A percentile compares a stretch with the other conserved stretches of the same genome.
Conservation (phyloP, 768 basidiomycete species). For the Cubamyces lactineus region DNA sequence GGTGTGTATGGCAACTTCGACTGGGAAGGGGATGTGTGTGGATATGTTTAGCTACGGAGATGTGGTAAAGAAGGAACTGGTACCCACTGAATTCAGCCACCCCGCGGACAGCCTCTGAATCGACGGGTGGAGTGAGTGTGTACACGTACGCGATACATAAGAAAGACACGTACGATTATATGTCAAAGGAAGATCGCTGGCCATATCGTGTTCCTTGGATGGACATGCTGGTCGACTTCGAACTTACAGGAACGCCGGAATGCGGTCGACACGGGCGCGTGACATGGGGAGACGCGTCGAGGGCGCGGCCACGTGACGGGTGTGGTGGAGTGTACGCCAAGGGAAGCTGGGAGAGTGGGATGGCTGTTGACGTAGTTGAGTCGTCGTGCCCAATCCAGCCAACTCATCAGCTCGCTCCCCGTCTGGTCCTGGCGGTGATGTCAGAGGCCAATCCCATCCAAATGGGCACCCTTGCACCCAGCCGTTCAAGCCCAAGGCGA, state of each 20-base stretch:
- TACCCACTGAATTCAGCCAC: constrained; percentile 73
- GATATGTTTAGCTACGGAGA: not conserved
- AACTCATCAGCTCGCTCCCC: not conserved
- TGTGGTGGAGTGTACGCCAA: not conserved
- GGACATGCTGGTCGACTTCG: not conserved
- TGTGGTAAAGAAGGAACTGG: not conserved
- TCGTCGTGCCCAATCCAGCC: not conserved
- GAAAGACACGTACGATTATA: constrained; percentile 36
- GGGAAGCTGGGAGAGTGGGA: not conserved
- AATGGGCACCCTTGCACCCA: not conserved
- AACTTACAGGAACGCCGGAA: too few species aligned
- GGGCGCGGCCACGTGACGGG: constrained; percentile 19
- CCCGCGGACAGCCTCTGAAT: constrained; percentile 61
- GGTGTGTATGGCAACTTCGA: constrained; percentile 92
- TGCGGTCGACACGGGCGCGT: too few species aligned
- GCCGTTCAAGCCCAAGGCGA: not conserved
- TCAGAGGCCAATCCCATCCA: constrained; percentile 6
- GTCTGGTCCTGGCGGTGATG: constrained; percentile 7
- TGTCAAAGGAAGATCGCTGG: constrained; percentile 30
- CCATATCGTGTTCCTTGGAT: constrained; percentile 9
- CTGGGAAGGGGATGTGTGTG: constrained; percentile 42
- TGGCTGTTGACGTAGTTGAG: constrained; percentile 1
- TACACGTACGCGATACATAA: not conserved
- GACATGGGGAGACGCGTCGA: constrained; percentile 7
- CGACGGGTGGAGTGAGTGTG: not conserved